Percentiles rank a stretch among this genome's conserved stretches.
These are phyloP conservation scores for Aspergillus persii DNA, from an alignment of 2,329 filamentous ascomycete genomes.

Conservation along the genomic window DNA sequence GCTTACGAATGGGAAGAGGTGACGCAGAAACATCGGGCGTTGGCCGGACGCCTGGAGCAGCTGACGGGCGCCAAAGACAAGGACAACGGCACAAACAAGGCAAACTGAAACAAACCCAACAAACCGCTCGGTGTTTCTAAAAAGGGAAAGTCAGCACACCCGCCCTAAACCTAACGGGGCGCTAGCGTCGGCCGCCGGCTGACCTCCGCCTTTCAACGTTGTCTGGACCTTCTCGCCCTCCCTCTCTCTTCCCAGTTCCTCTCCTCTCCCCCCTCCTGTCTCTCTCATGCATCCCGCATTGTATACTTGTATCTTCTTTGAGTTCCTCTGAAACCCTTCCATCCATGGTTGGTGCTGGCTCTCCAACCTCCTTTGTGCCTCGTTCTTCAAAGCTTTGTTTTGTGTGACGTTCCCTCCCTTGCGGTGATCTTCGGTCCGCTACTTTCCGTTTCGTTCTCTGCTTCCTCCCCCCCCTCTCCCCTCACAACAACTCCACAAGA, in stretches of 20 bases:
- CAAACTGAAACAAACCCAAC: no score
- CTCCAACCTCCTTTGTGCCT: slow-evolving; percentile 4
- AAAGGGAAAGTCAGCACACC: slow-evolving; percentile 8
- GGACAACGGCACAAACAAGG: not conserved
- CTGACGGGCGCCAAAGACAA: slow-evolving; percentile 13
- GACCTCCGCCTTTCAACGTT: slow-evolving; percentile 15
- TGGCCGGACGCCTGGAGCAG: slow-evolving; percentile 66
- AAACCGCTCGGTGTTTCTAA: slow-evolving; percentile 1
- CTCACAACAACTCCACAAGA: slow-evolving; percentile 1
- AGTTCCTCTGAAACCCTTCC: not conserved
- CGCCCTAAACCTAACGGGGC: slow-evolving; percentile 14
- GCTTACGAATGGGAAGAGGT: slow-evolving; percentile 75
- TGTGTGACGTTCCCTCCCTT: slow-evolving; percentile 22
- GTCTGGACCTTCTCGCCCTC: slow-evolving; percentile 17
- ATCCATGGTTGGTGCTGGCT: slow-evolving; percentile 10
- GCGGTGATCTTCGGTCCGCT: slow-evolving; percentile 9
- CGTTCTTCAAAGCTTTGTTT: slow-evolving; percentile 4
- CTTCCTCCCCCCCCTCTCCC: slow-evolving; percentile 4
- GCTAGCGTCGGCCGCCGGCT: slow-evolving; percentile 14
- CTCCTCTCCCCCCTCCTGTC: slow-evolving; percentile 1
- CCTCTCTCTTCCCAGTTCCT: slow-evolving; percentile 6
- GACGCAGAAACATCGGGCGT: slow-evolving; percentile 79
- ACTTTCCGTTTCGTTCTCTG: not conserved
- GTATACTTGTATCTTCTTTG: not conserved
- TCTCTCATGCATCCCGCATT: not conserved